Conservation (phyloP, 257 asterid genomes). For the Forsythia viridissima region DNA sequence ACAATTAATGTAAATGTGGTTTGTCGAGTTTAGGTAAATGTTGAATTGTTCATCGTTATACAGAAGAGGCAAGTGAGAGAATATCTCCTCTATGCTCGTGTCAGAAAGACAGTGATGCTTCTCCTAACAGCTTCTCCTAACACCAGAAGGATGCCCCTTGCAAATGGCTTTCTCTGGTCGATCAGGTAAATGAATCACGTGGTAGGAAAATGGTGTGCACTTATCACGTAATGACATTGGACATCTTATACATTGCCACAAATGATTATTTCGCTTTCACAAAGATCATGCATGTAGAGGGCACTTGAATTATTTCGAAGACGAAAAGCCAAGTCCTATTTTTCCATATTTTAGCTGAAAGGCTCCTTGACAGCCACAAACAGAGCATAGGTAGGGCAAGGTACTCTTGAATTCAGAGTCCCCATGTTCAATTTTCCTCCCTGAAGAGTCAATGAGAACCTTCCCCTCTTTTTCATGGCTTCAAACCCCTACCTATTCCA, state of each 20-base stretch:
- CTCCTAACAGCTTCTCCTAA: constrained; percentile 48
- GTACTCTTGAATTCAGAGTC: neutral
- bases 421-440: neutral
- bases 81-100: no score
- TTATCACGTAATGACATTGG: constrained; percentile 72
- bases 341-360: no score
- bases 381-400: no score
- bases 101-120: constrained; percentile 13
- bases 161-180: constrained; percentile 75
- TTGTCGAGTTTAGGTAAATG: neutral
- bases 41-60: neutral
- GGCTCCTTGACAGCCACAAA: no score
- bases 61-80: no score
- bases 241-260: constrained; percentile 80
- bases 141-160: constrained; percentile 73
- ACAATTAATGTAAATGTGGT: no score
- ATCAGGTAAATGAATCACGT: constrained; percentile 54
- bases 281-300: constrained; percentile 63
- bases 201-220: constrained; percentile 79
- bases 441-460: no score
- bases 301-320: no score
- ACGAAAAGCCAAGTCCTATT: no score
- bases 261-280: constrained; percentile 64
- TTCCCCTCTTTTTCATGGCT: no score
- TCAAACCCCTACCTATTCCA: neutral